Percentiles rank a stretch among this genome's conserved stretches.
phyloP scores from a whole-genome alignment of 768 basidiomycete genomes.

The Agaricus subrufescens region DNA sequence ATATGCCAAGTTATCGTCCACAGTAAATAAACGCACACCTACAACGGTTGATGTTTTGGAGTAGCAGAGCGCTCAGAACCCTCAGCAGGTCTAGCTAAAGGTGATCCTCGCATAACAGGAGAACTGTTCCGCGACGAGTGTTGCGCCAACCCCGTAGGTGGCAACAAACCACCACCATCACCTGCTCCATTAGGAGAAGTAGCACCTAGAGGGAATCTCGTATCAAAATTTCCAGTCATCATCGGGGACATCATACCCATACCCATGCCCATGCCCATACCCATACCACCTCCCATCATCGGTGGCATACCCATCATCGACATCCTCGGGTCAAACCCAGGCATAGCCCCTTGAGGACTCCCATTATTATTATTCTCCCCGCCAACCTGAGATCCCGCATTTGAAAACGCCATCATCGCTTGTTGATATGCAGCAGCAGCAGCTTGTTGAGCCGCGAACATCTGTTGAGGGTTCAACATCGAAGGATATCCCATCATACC shows the following conservation, averaged over 20 bases:
- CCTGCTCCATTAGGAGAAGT: slow-evolving; percentile 24
- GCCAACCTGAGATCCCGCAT: slow-evolving; percentile 69
- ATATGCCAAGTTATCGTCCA: not conserved
- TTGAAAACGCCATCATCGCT: slow-evolving; percentile 80
- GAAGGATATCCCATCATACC: slow-evolving; percentile 50
- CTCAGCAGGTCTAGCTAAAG: slow-evolving; percentile 32
- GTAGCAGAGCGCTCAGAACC: slow-evolving; percentile 29
- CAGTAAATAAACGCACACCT: not conserved
- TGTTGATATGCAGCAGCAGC: slow-evolving; percentile 87
- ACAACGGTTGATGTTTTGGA: slow-evolving; percentile 21
- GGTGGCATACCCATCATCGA: slow-evolving; percentile 65
- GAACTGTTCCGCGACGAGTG: slow-evolving; percentile 45
- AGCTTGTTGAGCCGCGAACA: slow-evolving; percentile 77
- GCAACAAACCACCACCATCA: slow-evolving; percentile 25
- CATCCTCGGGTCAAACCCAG: slow-evolving; percentile 68
- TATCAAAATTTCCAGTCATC: slow-evolving; percentile 63
- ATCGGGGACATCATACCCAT: slow-evolving; percentile 18
- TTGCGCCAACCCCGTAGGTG: slow-evolving; percentile 25
- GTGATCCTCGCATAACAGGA: slow-evolving; percentile 50
- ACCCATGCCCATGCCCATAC: slow-evolving; percentile 18
- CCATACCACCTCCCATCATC: slow-evolving; percentile 22
- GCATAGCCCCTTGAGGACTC: slow-evolving; percentile 26
- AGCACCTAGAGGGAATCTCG: slow-evolving; percentile 43
- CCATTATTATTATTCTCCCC: slow-evolving; percentile 44
- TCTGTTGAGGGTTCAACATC: slow-evolving; percentile 74